Base-by-base conservation (phyloP, 1,284 basidiomycete genomes). In the Abortiporus biennis region DNA sequence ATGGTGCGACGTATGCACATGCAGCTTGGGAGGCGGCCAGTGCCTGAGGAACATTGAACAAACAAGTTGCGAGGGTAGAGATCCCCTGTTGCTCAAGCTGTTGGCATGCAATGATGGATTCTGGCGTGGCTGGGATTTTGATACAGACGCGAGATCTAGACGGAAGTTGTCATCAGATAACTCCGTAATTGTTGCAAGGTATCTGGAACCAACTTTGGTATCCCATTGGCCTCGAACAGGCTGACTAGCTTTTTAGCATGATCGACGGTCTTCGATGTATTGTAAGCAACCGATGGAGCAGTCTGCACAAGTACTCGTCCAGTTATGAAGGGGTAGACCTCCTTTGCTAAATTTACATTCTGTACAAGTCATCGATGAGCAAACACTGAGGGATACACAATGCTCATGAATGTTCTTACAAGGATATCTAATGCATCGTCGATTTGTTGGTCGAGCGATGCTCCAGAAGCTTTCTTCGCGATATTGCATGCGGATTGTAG, bases 81-180 rank as follows among this genome's bases (percentile, higher is more conserved):
- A 74, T 71, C 11, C 67, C 67, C 22, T 53, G 48, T 32, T 59
- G 55, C 40, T 65, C 57, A 24, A 74, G 62, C 21, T 64, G 48
- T 24, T 63, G 60, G 50, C 72, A 74, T 0, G 73, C 72, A 4
- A 72, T 36, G 37, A 72, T 53, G 2, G 66, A 66, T 51, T 72
- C 66, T 1, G 71, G 67, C 0, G 71, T 73, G 4, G 66, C 61
- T 6, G 71, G 72, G 27, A 74, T 74, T 50, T 76, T 76, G 57
- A 76, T 71, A 52, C 69, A 72, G 3, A 74, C 69, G 3, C 71
- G 62, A 11, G 62, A 58, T 41, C 69, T 72, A 44, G 20, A 35
- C 11, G 34, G 22, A 19, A 21, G 8, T 20, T 3, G n/a, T 22
- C 20, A 27, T 22, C 27, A 16, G 22, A 20, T n/a, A 13, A 27